Evolutionary conservation across 352 stramenopile genomes (phyloP).

Genomic region (Phytophthora ohioensis): DNA sequence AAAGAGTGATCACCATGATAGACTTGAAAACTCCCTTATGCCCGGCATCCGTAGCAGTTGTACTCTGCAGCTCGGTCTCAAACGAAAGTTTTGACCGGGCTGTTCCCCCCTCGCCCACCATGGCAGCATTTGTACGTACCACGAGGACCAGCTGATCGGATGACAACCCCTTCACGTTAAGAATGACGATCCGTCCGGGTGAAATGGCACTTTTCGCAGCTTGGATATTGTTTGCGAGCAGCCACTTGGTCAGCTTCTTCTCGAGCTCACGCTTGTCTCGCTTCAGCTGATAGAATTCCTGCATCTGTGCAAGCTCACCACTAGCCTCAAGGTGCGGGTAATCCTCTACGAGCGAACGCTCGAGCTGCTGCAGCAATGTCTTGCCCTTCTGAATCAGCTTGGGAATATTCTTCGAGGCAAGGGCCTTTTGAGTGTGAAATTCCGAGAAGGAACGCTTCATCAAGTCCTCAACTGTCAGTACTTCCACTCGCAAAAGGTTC

Average conservation of each 20-base stretch:
- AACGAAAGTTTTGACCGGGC: conserved; percentile 60
- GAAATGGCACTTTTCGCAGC: conserved; percentile 71
- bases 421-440: conserved; percentile 94
- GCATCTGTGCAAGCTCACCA: conserved; percentile 68
- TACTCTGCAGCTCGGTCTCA: conserved; percentile 40
- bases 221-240: conserved; percentile 73
- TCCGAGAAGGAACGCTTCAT: conserved; percentile 98
- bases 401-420: conserved; percentile 82
- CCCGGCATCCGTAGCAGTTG: conserved; percentile 14
- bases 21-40: conserved; percentile 73
- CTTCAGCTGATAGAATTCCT: conserved; percentile 76
- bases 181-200: conserved; percentile 60
- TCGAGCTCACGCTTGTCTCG: conserved; percentile 75
- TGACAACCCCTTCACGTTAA: conserved; percentile 77
- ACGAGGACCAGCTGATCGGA: conserved; percentile 69
- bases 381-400: conserved; percentile 76
- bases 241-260: conserved; percentile 76
- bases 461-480: conserved; percentile 94
- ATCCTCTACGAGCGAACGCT: conserved; percentile 59
- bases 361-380: conserved; percentile 58
- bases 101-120: conserved; percentile 31
- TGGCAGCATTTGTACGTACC: conserved; percentile 55
- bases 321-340: conserved; percentile 69
- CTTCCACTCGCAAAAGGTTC: conserved; percentile 94
- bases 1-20: conserved; percentile 78